Conservation (phyloP, 352 stramenopile species). For the Peronospora destructor region DNA sequence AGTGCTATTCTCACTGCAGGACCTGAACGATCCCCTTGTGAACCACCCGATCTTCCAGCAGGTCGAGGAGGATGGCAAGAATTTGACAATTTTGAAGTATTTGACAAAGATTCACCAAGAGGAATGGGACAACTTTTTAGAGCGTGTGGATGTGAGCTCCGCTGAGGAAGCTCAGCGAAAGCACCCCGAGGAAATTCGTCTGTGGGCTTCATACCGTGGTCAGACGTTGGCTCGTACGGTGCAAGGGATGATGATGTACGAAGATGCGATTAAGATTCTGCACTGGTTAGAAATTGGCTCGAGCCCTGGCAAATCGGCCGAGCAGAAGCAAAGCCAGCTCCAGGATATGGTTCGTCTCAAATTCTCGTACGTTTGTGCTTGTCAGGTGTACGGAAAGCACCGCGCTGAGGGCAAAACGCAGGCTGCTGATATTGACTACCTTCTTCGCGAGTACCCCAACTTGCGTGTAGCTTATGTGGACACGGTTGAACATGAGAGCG, state of each 20-base stretch:
- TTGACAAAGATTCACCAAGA: constrained; percentile 79
- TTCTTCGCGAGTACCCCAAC: constrained; percentile 76
- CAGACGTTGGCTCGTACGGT: constrained; percentile 76
- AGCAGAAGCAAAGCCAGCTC: constrained; percentile 74
- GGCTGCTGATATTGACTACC: constrained; percentile 76
- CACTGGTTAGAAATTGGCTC: constrained; percentile 83
- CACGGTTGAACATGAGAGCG: constrained; percentile 34
- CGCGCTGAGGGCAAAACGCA: constrained; percentile 55
- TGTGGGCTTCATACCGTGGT: constrained; percentile 77
- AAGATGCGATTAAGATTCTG: constrained; percentile 82
- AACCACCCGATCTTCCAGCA: constrained; percentile 84
- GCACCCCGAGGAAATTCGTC: constrained; percentile 62
- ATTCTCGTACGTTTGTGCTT: constrained; percentile 83
- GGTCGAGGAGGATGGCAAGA: constrained; percentile 77
- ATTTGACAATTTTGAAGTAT: constrained; percentile 83
- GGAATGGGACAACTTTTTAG: constrained; percentile 82
- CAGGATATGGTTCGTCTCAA: constrained; percentile 83
- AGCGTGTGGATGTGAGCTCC: constrained; percentile 69
- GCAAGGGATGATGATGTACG: constrained; percentile 85
- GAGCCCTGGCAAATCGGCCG: constrained; percentile 46
- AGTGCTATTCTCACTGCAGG: constrained; percentile 71
- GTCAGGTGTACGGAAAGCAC: constrained; percentile 81
- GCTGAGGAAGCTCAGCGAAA: constrained; percentile 68
- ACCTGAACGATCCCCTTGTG: constrained; percentile 73
- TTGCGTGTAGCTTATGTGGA: constrained; percentile 82